Percentiles rank a stretch among this genome's conserved stretches.
phyloP scores from a whole-genome alignment of 768 basidiomycete species.

The Cubamyces sp. region DNA sequence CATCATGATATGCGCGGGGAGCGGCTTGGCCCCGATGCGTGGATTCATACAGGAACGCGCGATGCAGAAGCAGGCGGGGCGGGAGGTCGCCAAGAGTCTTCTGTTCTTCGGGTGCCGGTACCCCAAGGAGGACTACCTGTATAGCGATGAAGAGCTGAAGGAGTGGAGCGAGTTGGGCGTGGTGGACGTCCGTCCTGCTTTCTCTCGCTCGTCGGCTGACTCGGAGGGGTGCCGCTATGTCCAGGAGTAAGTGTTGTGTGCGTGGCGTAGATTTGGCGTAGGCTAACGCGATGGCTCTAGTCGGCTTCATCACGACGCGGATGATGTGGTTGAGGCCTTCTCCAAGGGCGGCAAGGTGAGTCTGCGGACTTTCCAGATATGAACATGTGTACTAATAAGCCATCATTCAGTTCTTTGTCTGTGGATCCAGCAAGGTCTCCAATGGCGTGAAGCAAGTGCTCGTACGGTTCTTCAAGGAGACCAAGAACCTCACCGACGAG shows the following conservation, averaged over 20 bases:
- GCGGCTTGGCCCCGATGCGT: conserved; percentile 54
- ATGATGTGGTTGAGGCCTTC: conserved; percentile 37
- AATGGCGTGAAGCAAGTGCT: conserved; percentile 42
- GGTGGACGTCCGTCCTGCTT: conserved; percentile 49
- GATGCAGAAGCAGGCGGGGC: conserved; percentile 45
- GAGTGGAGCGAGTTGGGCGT: conserved; percentile 45
- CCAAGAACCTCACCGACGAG: conserved; percentile 17
- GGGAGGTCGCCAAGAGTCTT: conserved; percentile 43
- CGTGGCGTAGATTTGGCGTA: neutral
- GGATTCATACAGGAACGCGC: conserved; percentile 56
- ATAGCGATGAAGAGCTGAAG: conserved; percentile 42
- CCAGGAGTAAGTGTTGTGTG: conserved; percentile 18
- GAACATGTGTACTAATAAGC: neutral
- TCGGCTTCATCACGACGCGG: conserved; percentile 45
- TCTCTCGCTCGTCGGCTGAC: conserved; percentile 25
- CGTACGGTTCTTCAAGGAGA: conserved; percentile 39
- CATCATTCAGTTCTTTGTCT: conserved; percentile 40
- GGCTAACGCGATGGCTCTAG: conserved; percentile 26
- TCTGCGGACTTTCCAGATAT: neutral
- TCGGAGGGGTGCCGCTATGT: conserved; percentile 29
- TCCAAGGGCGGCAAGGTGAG: conserved; percentile 39
- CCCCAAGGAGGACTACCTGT: conserved; percentile 45
- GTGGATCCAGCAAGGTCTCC: conserved; percentile 42
- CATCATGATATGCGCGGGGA: conserved; percentile 52
- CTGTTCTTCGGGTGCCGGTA: conserved; percentile 51